phyloP scores from a whole-genome alignment of 2,329 filamentous ascomycete species.

The Magnaporthiopsis incrustans region DNA sequence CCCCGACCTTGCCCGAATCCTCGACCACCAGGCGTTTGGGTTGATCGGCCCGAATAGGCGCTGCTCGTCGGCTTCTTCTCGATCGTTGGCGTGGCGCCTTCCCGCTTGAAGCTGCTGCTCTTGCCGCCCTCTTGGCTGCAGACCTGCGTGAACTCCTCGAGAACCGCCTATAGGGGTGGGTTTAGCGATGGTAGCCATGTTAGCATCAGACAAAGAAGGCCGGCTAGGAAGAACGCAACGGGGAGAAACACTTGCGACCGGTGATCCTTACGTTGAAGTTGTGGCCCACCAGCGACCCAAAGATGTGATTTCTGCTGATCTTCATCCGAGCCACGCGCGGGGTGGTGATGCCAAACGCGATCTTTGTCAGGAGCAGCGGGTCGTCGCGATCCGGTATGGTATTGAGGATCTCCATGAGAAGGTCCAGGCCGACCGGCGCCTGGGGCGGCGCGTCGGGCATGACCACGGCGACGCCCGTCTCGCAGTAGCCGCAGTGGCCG shows the following conservation, averaged over 20 bases:
- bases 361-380: conserved; percentile 46
- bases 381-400: conserved; percentile 44
- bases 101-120: background rate
- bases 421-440: conserved; percentile 25
- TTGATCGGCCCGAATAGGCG: background rate
- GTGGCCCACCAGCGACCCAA: conserved; percentile 46
- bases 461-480: conserved; percentile 27
- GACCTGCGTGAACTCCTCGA: background rate
- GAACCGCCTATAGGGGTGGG: background rate
- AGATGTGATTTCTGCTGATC: conserved; percentile 34
- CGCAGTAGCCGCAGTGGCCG: conserved; percentile 46
- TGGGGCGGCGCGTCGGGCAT: conserved; percentile 3
- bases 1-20: no score
- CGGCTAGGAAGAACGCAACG: background rate
- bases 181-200: background rate
- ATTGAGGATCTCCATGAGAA: conserved; percentile 35
- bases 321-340: conserved; percentile 43
- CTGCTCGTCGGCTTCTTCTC: background rate
- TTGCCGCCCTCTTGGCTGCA: background rate
- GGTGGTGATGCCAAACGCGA: conserved; percentile 56
- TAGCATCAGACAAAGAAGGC: conserved; percentile 7
- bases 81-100: background rate
- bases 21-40: background rate
- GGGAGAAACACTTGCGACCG: background rate
- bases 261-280: conserved; percentile 28